These are phyloP conservation scores for Aspergillus sclerotioniger DNA, from an alignment of 495 filamentous ascomycete species.

Conservation along the genomic window DNA sequence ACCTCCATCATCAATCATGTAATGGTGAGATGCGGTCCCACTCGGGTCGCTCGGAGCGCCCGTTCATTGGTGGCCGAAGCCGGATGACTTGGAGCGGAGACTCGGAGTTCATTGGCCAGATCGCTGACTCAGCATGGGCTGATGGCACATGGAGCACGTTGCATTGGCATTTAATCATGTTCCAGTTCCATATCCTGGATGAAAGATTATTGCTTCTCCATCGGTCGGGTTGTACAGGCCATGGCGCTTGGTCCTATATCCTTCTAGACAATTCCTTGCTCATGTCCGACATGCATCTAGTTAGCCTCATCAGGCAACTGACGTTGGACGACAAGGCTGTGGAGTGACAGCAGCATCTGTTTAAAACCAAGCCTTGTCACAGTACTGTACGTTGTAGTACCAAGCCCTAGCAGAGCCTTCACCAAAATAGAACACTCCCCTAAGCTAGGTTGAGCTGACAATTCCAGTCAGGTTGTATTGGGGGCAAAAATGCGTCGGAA, in stretches of 20 bases:
- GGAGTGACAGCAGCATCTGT: neutral
- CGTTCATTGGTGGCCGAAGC: neutral
- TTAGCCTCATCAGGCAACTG: no score
- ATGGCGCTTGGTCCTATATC: no score
- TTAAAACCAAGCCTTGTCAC: neutral
- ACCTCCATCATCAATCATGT: slow-evolving; percentile 2
- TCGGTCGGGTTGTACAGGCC: no score
- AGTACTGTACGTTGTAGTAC: neutral
- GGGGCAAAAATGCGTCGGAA: slow-evolving; percentile 35
- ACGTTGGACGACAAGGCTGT: neutral
- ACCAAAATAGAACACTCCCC: neutral
- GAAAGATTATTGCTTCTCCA: neutral
- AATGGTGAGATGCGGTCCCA: neutral
- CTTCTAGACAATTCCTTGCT: no score
- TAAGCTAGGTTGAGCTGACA: no score
- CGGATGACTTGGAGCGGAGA: neutral
- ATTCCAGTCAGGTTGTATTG: no score
- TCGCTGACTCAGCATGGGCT: neutral
- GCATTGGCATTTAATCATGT: neutral
- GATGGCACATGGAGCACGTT: neutral
- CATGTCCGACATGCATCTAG: no score
- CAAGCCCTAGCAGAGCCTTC: neutral
- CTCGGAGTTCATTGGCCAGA: neutral
- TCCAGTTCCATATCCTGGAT: neutral
- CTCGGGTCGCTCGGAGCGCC: neutral